These are phyloP conservation scores for Aspergillus cejpii DNA, from an alignment of 2,329 filamentous ascomycete genomes.

Conservation along the genomic window DNA sequence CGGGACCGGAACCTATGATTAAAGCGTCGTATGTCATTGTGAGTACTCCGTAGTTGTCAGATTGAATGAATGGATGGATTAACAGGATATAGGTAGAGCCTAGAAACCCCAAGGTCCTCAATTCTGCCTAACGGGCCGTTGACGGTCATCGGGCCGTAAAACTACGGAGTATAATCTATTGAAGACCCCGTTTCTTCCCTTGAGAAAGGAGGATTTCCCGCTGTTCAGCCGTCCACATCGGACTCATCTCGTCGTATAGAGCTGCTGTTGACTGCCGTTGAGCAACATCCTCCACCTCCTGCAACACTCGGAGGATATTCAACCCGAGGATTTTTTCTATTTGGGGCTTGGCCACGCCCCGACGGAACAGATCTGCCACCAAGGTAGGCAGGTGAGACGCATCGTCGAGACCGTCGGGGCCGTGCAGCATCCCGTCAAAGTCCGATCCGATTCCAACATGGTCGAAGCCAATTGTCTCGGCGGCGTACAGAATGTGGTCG, in stretches of 20 bases:
- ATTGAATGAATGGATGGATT: too few relatives aligned
- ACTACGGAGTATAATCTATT: too few relatives aligned
- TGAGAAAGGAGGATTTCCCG: background rate
- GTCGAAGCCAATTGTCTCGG: slow-evolving; percentile 16
- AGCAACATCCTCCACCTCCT: background rate
- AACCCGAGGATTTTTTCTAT: background rate
- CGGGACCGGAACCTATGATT: slow-evolving; percentile 42
- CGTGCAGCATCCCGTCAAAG: slow-evolving; percentile 20
- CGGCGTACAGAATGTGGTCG: slow-evolving; percentile 25
- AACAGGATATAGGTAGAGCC: too few relatives aligned
- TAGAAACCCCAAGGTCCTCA: too few relatives aligned
- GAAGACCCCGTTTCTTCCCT: background rate
- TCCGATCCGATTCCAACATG: slow-evolving; percentile 28
- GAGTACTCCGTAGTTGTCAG: too few relatives aligned
- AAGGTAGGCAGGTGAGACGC: slow-evolving; percentile 69
- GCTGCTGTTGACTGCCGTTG: background rate
- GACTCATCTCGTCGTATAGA: background rate
- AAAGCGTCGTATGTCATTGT: slow-evolving; percentile 18
- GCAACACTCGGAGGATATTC: background rate
- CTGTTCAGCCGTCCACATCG: background rate
- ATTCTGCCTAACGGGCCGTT: too few relatives aligned
- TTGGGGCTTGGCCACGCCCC: slow-evolving; percentile 47
- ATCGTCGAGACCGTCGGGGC: slow-evolving; percentile 33
- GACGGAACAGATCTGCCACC: slow-evolving; percentile 60
- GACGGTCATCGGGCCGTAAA: too few relatives aligned